Evolutionary conservation across 768 basidiomycete genomes (phyloP).

Genomic region (Mycena maculata): DNA sequence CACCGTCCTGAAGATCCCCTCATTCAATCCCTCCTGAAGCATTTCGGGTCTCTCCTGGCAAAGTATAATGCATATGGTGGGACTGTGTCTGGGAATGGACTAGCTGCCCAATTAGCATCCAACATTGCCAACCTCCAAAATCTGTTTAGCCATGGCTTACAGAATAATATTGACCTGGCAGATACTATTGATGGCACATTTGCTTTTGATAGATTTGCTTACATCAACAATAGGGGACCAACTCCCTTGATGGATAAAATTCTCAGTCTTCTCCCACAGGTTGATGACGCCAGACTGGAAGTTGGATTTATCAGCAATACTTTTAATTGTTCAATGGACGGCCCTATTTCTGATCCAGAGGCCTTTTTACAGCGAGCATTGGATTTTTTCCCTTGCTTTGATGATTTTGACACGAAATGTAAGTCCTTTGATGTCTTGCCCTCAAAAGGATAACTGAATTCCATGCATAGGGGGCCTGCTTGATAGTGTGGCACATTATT

Average conservation of each 20-base stretch:
- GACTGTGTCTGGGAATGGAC: not conserved
- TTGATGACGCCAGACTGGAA: not conserved
- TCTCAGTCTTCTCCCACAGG: not conserved
- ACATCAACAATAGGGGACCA: not conserved
- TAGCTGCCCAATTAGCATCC: not conserved
- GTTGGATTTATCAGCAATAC: not conserved
- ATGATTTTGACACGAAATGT: too few species aligned
- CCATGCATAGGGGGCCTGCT: too few species aligned
- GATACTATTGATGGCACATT: not conserved
- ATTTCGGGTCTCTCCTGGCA: too few species aligned
- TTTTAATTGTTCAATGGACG: not conserved
- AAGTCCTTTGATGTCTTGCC: too few species aligned
- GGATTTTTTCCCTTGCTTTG: too few species aligned
- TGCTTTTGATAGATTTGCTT: not conserved
- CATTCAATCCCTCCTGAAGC: too few species aligned
- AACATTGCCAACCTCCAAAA: constrained; percentile 3
- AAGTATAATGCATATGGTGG: not conserved
- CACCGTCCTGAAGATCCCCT: too few species aligned
- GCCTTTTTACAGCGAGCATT: not conserved
- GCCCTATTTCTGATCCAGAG: not conserved
- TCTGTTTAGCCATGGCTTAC: not conserved
- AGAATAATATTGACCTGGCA: not conserved
- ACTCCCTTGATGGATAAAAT: not conserved
- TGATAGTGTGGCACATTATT: too few species aligned
- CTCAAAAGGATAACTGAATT: too few species aligned